Base-by-base conservation (phyloP, 495 filamentous ascomycete species). In the Penicillium daleae region DNA sequence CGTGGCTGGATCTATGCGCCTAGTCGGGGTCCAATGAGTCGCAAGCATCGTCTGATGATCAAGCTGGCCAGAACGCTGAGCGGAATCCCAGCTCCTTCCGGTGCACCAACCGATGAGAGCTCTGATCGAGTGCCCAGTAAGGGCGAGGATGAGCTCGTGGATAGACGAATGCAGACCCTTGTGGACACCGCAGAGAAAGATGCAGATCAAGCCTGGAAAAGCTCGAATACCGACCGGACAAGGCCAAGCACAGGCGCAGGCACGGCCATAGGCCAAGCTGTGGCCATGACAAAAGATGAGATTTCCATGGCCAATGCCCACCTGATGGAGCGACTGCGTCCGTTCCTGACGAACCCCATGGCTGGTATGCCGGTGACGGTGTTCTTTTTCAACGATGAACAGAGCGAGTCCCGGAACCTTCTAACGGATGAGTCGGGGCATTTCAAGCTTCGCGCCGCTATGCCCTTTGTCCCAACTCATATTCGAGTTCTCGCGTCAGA, bases 1-100 rank as follows among this genome's bases (percentile, higher is more conserved):
- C 85, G 93, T 57, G 95, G 95, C 22, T 99, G 96, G 95, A 83
- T 97, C 49, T 97, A 94, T 69, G 82, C 87, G 60, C 95, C 95
- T 19, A 90, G 92, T 65, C 84, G 82, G 68, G 92, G 92, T 0
- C 92, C 90, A n/a, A 88, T 97, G 87, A 92, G 85, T 37, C 81
- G 93, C 52, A 92, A 93, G 74, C 93, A 97, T 63, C 86, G 95
- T 26, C 77, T 97, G 62, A 78, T 96, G 67, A 83, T 98, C 59
- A 91, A 92, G 3, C 76, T 97, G 2, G 92, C 93, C 12, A 82
- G 93, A 59, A 86, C 90, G 63, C 72, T 99, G 35, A 94, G 91
- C 67, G 96, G 93, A 3, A 85, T 99, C 59, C 90, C 92, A 21
- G 82, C 89, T 26, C 90, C 86, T 2, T 74, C 66, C n/a, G 69